A percentile compares a stretch with the other conserved stretches of the same genome.
phyloP scores from a whole-genome alignment of 148 eudicot genomes.

The Camellia japonica region DNA sequence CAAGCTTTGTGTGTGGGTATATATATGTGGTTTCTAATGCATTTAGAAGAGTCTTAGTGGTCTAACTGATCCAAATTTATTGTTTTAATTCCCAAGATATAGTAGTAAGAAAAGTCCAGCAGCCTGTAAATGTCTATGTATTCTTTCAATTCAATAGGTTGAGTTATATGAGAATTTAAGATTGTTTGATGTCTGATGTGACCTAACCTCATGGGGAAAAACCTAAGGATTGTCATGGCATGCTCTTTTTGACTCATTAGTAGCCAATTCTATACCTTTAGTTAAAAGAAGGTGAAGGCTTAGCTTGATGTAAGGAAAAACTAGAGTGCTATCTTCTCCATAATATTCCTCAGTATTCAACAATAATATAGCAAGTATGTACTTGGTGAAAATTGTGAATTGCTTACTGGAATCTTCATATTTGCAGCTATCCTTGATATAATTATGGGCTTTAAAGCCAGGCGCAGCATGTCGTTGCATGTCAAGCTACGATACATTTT shows the following conservation, averaged over 20 bases:
- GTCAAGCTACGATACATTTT: slow-evolving; percentile 60
- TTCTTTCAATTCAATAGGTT: neutral
- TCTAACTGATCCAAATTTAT: neutral
- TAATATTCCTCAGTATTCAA: neutral
- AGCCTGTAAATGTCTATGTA: neutral
- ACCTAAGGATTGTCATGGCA: neutral
- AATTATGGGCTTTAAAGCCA: slow-evolving; percentile 61
- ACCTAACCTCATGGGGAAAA: neutral
- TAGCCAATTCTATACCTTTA: neutral
- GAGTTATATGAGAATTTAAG: neutral
- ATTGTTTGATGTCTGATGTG: neutral
- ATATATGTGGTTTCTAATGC: neutral
- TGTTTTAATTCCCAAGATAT: neutral
- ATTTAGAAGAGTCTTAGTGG: neutral
- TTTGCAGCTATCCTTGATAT: slow-evolving; percentile 58
- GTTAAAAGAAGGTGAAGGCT: neutral
- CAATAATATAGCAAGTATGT: neutral
- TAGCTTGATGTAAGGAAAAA: neutral
- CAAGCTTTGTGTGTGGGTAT: neutral
- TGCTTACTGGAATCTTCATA: neutral
- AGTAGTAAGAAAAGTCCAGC: neutral
- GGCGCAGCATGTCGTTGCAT: slow-evolving; percentile 48
- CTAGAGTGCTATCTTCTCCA: neutral
- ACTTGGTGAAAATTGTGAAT: slow-evolving; percentile 3
- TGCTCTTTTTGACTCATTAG: neutral